phyloP scores from a whole-genome alignment of 345 rosid species.

The Cardiospermum halicacabum region DNA sequence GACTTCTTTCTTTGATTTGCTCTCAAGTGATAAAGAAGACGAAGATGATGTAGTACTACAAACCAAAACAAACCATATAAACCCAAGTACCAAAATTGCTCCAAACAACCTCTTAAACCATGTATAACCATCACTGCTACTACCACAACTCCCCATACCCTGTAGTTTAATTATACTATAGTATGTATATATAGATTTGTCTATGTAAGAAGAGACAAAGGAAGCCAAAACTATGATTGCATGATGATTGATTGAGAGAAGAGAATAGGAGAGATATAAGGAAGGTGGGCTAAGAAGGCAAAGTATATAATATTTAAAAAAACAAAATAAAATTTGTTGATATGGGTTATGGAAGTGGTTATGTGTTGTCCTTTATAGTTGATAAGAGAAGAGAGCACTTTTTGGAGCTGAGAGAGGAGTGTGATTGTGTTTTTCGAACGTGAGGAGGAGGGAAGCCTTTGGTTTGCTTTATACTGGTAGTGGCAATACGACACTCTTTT shows the following conservation, averaged over 20 bases:
- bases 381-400: slow-evolving; percentile 43
- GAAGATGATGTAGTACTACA: no score
- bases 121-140: not conserved
- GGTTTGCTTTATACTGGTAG: slow-evolving; percentile 47
- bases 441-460: slow-evolving; percentile 32
- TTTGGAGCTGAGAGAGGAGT: slow-evolving; percentile 36
- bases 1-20: slow-evolving; percentile 14
- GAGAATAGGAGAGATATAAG: slow-evolving; percentile 11
- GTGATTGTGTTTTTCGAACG: slow-evolving; percentile 37
- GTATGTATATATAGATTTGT: no score
- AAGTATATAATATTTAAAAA: no score
- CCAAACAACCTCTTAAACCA: slow-evolving; percentile 20
- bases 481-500: slow-evolving; percentile 23
- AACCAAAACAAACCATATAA: slow-evolving; percentile 33
- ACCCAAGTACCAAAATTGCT: slow-evolving; percentile 20
- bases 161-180: no score
- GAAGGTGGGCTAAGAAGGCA: slow-evolving; percentile 19
- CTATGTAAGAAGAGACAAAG: slow-evolving; percentile 16
- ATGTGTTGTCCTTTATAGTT: slow-evolving; percentile 50
- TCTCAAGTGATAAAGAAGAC: no score
- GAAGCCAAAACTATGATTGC: slow-evolving; percentile 16
- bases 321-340: no score
- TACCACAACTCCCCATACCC: no score
- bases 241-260: slow-evolving; percentile 15
- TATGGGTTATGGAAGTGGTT: slow-evolving; percentile 12